phyloP scores from a whole-genome alignment of 306 rosid genomes.

The Lathyrus oleraceus region DNA sequence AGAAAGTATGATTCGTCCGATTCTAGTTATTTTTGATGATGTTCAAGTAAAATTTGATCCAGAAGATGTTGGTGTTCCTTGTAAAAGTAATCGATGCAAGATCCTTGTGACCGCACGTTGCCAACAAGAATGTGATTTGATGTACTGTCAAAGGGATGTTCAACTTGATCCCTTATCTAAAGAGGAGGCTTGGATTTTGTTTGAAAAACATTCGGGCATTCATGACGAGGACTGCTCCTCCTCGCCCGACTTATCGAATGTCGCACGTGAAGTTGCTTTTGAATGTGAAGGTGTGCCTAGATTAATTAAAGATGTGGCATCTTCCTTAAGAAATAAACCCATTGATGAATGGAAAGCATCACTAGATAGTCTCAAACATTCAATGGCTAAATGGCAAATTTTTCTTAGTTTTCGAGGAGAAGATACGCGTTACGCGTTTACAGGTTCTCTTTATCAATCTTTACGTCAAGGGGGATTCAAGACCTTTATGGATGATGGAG shows the following conservation, averaged over 20 bases:
- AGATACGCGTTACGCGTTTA: conserved; percentile 8
- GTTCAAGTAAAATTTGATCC: conserved; percentile 9
- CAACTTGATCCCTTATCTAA: not conserved
- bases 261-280: not conserved
- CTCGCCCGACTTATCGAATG: not conserved
- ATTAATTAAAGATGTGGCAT: conserved; percentile 24
- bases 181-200: conserved; percentile 26
- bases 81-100: not conserved
- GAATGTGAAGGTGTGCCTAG: conserved; percentile 31
- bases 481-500: conserved; percentile 27
- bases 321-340: conserved; percentile 10
- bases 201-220: conserved; percentile 13
- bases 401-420: not conserved
- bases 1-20: not conserved
- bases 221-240: not conserved
- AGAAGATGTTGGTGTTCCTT: conserved; percentile 30
- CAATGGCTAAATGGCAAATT: not conserved
- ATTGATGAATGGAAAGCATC: conserved; percentile 26
- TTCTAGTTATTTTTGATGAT: conserved; percentile 32
- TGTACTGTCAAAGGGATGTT: conserved; percentile 10
- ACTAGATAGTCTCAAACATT: conserved; percentile 9
- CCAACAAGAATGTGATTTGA: conserved; percentile 11
- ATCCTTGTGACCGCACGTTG: not conserved
- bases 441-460: conserved; percentile 3
- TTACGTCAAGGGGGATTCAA: conserved; percentile 1